Base-by-base conservation (phyloP, 2,329 filamentous ascomycete species). In the Didymella arachidicola region DNA sequence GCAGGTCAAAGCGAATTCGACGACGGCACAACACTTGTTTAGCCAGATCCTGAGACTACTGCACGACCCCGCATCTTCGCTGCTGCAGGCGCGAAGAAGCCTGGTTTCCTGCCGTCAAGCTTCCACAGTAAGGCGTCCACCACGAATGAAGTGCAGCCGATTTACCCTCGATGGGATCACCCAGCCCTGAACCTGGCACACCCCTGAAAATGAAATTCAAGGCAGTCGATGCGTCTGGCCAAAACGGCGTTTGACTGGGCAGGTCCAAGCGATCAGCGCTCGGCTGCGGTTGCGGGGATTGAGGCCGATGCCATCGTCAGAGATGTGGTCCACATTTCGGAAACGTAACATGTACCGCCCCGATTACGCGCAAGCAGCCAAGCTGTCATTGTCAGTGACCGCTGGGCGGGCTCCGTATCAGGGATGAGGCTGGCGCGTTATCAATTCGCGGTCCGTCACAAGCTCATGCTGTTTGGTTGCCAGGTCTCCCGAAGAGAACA, bases 361-460 rank as follows among this genome's bases (percentile, higher is more conserved):
- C 22, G 30, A 48, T 26, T 52, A 63, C 61, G 55, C 59, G 59
- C 61, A 61, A 61, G 43, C 52, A 45, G 59, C 61, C 61, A 63
- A 63, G 61, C 44, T 53, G 48, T 59, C 53, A 41, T 32, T 36
- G 49, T 50, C 30, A 19, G 43, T 39, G 34, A 56, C 44, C 39
- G 46, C 45, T 53, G 22, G 45, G 52, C 43, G 45, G 44, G 25
- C 34, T 57, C 44, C 46, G 55, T 48, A 46, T 53, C 44, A 59
- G 36, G 19, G 18, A 41, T 41, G 34, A 55, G 34, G 41, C 42
- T 36, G 34, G 27, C 36, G 30, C 42, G 51, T 56, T 41, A 19
- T 46, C 34, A 42, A 45, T 18, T 26, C 26, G 12, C 18, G 38
- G 25, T 53, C 47, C 38, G 43, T 53, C 29, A 39, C 53, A 42